Percentiles rank a stretch among this genome's conserved stretches.
Evolutionary conservation across 768 basidiomycete species (phyloP).

Genomic region (Sutorius australiensis): DNA sequence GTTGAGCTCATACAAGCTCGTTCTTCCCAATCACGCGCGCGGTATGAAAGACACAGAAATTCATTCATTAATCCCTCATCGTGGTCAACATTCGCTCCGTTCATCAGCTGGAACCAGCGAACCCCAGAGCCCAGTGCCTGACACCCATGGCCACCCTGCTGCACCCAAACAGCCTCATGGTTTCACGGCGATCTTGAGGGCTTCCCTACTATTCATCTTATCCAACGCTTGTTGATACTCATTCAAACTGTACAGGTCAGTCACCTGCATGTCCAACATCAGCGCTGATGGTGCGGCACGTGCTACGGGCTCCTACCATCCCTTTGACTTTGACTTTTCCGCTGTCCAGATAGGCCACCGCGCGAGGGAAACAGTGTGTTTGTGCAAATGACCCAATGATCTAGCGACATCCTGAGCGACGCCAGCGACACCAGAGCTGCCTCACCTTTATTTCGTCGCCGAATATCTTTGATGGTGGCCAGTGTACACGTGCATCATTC

Average conservation of each 20-base stretch:
- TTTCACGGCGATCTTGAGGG: constrained; percentile 54
- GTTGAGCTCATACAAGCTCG: neutral
- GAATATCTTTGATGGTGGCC: constrained; percentile 78
- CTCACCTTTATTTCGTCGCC: constrained; percentile 57
- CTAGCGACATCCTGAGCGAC: constrained; percentile 32
- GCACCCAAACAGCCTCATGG: constrained; percentile 32
- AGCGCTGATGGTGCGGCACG: neutral
- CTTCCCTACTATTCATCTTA: constrained; percentile 60
- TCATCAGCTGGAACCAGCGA: neutral
- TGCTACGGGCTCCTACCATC: constrained; percentile 38
- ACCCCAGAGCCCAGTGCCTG: neutral
- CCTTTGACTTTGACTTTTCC: constrained; percentile 77
- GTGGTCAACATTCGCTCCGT: neutral
- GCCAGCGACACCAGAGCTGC: neutral
- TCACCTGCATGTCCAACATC: constrained; percentile 14
- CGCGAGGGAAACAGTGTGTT: constrained; percentile 81
- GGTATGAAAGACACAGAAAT: neutral
- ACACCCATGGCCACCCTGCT: neutral
- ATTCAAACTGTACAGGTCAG: constrained; percentile 58
- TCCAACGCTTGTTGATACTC: constrained; percentile 67
- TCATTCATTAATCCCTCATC: neutral
- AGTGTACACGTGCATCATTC: constrained; percentile 73
- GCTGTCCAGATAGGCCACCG: constrained; percentile 78
- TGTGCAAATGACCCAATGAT: constrained; percentile 88
- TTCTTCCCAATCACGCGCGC: neutral